Percentiles rank a stretch among this genome's conserved stretches.
Evolutionary conservation across 2,329 filamentous ascomycete genomes (phyloP).

Genomic region (Dactylellina haptotyla): DNA sequence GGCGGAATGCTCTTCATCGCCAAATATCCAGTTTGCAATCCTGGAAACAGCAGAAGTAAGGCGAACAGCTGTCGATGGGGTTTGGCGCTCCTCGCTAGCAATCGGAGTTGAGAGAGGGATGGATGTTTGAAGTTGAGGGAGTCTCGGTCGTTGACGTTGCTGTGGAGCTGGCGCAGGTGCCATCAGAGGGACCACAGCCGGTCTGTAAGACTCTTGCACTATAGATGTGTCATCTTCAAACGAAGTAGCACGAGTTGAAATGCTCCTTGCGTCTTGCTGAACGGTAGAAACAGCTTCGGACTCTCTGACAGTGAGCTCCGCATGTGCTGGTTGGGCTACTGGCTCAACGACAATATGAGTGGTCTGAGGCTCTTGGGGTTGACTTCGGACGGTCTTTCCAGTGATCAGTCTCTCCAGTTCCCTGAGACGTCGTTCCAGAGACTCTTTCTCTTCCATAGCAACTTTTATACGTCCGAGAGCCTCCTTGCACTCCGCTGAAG

Average conservation of each 20-base stretch:
- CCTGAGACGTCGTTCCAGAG: constrained; percentile 40
- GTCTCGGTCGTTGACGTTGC: constrained; percentile 35
- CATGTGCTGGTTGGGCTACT: not conserved
- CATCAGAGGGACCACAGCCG: not conserved
- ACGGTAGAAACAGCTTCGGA: not conserved
- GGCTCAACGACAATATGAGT: constrained; percentile 17
- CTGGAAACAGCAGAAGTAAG: constrained; percentile 49
- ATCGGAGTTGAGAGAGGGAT: constrained; percentile 18
- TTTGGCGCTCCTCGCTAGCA: constrained; percentile 31
- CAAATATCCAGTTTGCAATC: constrained; percentile 52
- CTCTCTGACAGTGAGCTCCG: constrained; percentile 11
- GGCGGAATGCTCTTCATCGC: constrained; percentile 31
- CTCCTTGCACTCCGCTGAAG: constrained; percentile 37
- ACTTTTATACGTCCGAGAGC: constrained; percentile 46
- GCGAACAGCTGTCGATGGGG: constrained; percentile 42
- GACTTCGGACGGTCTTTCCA: constrained; percentile 15
- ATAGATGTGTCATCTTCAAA: constrained; percentile 41
- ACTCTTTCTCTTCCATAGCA: constrained; percentile 42
- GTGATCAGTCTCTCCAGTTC: constrained; percentile 43
- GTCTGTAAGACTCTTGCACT: constrained; percentile 4
- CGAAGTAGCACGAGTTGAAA: constrained; percentile 30
- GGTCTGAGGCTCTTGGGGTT: not conserved
- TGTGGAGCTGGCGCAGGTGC: not conserved
- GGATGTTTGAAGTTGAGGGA: constrained; percentile 44
- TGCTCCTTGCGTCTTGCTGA: constrained; percentile 11